phyloP scores from a whole-genome alignment of 2,329 filamentous ascomycete species.

The Fusarium paranaense region DNA sequence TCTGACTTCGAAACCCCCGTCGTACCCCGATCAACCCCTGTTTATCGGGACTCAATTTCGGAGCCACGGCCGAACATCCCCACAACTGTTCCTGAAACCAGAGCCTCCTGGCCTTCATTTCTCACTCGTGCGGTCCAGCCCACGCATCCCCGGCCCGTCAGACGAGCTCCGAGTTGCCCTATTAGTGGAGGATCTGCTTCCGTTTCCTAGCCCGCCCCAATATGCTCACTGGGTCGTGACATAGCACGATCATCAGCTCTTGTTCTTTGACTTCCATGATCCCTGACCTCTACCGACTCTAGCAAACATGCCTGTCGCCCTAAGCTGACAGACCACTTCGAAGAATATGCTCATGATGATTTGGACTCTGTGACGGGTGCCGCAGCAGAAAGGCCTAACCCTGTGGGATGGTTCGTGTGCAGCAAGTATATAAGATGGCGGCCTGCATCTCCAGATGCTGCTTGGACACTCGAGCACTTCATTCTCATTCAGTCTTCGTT shows the following conservation, averaged over 20 bases:
- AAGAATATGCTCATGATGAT: constrained; percentile 25
- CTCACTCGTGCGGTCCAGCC: constrained; percentile 36
- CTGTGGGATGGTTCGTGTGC: not conserved
- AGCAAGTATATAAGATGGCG: constrained; percentile 30
- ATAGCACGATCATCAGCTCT: constrained; percentile 36
- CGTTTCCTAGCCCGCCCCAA: constrained; percentile 17
- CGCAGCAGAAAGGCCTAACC: constrained; percentile 5
- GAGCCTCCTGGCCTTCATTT: constrained; percentile 36
- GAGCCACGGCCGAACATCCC: constrained; percentile 34
- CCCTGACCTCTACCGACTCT: constrained; percentile 29
- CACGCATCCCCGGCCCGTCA: constrained; percentile 37
- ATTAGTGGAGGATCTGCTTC: constrained; percentile 44
- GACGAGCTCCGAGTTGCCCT: constrained; percentile 21
- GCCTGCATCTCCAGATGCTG: not conserved
- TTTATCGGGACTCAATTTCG: constrained; percentile 38
- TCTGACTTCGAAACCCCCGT: constrained; percentile 12
- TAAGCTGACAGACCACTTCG: constrained; percentile 26
- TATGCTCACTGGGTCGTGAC: constrained; percentile 31
- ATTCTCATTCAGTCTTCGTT: constrained; percentile 24
- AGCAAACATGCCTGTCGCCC: constrained; percentile 2
- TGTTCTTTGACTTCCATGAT: constrained; percentile 21
- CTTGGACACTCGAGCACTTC: constrained; percentile 14
- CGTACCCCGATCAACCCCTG: constrained; percentile 21
- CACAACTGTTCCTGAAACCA: constrained; percentile 44
- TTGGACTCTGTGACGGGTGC: not conserved